Conservation (phyloP, 768 basidiomycete genomes). For the Rhodocollybia butyracea region DNA sequence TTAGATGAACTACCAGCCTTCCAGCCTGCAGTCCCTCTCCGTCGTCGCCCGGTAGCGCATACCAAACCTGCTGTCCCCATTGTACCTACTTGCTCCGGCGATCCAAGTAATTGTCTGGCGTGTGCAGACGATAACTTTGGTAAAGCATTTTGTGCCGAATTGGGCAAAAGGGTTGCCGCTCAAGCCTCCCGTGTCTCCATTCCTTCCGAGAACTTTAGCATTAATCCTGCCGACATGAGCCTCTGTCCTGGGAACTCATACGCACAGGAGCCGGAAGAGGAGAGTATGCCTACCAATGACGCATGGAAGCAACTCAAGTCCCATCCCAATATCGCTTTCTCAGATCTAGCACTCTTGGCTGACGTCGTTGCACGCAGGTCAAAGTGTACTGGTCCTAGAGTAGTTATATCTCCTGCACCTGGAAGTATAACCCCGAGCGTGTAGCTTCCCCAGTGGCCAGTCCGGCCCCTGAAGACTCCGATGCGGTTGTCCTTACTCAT, state of each 20-base stretch:
- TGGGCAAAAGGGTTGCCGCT: slow-evolving; percentile 58
- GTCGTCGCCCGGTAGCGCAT: slow-evolving; percentile 40
- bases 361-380: slow-evolving; percentile 86
- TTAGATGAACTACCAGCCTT: slow-evolving; percentile 77
- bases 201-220: slow-evolving; percentile 30
- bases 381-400: slow-evolving; percentile 68
- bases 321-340: slow-evolving; percentile 85
- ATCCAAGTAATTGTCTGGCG: slow-evolving; percentile 81
- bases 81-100: slow-evolving; percentile 66
- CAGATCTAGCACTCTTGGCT: slow-evolving; percentile 79
- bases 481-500: slow-evolving; percentile 47
- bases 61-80: slow-evolving; percentile 48
- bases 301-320: slow-evolving; percentile 85
- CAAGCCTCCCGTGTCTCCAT: slow-evolving; percentile 53
- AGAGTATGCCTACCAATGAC: slow-evolving; percentile 74
- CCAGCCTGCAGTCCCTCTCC: slow-evolving; percentile 80
- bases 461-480: slow-evolving; percentile 24
- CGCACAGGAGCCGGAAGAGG: slow-evolving; percentile 21
- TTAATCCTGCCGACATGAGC: slow-evolving; percentile 5
- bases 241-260: slow-evolving; percentile 12
- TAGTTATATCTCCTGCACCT: slow-evolving; percentile 53
- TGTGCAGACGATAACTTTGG: slow-evolving; percentile 87
- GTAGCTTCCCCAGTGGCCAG: slow-evolving; percentile 34
- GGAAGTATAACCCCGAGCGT: slow-evolving; percentile 49
- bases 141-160: slow-evolving; percentile 77